Conservation (phyloP, 2,329 filamentous ascomycete genomes). For the Penicillium sp. region DNA sequence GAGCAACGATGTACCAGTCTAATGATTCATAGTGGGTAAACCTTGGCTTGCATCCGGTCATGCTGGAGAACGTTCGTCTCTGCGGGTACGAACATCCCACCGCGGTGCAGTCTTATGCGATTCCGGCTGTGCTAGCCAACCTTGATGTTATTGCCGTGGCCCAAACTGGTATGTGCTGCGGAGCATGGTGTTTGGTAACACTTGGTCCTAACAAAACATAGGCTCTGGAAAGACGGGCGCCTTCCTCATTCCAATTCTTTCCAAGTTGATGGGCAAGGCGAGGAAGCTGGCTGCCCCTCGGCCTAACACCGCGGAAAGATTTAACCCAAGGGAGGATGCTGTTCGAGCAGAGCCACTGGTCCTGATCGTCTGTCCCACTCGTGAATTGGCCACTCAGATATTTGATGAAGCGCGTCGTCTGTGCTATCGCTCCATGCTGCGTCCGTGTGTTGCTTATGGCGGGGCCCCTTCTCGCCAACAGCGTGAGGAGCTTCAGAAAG, state of each 20-base stretch:
- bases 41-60: conserved; percentile 74
- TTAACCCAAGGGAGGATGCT: conserved; percentile 43
- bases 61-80: conserved; percentile 67
- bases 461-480: conserved; percentile 66
- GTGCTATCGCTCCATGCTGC: conserved; percentile 89
- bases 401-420: conserved; percentile 89
- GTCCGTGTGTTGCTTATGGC: conserved; percentile 81
- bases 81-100: conserved; percentile 66
- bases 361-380: conserved; percentile 72
- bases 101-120: conserved; percentile 75
- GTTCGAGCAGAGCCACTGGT: conserved; percentile 79
- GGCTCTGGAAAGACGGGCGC: conserved; percentile 95
- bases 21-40: conserved; percentile 53
- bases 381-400: conserved; percentile 86
- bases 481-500: conserved; percentile 62
- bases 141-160: conserved; percentile 81
- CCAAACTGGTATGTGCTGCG: conserved; percentile 67
- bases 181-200: background rate
- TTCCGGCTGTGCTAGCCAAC: conserved; percentile 68
- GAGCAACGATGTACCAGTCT: background rate
- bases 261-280: conserved; percentile 88
- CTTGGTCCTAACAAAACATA: conserved; percentile 32
- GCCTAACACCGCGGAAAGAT: conserved; percentile 52
- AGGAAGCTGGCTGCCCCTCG: conserved; percentile 72
- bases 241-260: conserved; percentile 79